Conservation (phyloP, 306 rosid species). For the Mimosa pudica region DNA sequence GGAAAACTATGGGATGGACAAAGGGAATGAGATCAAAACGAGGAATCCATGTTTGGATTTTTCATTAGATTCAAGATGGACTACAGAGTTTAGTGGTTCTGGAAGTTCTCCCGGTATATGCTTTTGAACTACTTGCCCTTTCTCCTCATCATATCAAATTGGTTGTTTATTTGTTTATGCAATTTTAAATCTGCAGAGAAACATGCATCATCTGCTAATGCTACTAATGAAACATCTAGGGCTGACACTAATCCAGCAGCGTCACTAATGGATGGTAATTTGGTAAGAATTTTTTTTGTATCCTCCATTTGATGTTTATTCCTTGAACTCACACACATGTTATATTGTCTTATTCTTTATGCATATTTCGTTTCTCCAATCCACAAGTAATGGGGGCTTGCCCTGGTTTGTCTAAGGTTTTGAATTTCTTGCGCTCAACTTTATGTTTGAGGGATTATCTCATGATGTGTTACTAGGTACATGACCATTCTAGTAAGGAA, state of each 20-base stretch:
- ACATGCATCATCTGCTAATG: constrained; percentile 42
- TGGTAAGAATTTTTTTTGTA: constrained; percentile 35
- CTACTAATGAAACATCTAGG: constrained; percentile 35
- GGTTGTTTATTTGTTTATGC: constrained; percentile 22
- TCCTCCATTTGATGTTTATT: background rate
- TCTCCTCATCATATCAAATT: constrained; percentile 28
- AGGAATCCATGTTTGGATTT: constrained; percentile 30
- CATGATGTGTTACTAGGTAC: constrained; percentile 38
- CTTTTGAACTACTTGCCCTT: constrained; percentile 24
- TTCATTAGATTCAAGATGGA: constrained; percentile 43
- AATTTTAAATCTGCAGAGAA: constrained; percentile 27
- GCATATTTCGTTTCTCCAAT: constrained; percentile 1
- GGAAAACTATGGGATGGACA: constrained; percentile 44
- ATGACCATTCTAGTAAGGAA: constrained; percentile 45
- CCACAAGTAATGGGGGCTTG: constrained; percentile 1
- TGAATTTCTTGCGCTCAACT: background rate
- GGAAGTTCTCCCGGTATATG: constrained; percentile 54
- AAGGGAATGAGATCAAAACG: constrained; percentile 39
- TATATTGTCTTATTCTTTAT: background rate
- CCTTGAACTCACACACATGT: background rate
- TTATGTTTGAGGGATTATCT: constrained; percentile 8
- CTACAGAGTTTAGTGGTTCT: constrained; percentile 34
- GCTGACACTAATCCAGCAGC: constrained; percentile 41
- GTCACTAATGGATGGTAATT: constrained; percentile 43
- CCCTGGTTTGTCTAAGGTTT: background rate